Conservation (phyloP, 352 stramenopile genomes). For the Phytopythium aichiense region DNA sequence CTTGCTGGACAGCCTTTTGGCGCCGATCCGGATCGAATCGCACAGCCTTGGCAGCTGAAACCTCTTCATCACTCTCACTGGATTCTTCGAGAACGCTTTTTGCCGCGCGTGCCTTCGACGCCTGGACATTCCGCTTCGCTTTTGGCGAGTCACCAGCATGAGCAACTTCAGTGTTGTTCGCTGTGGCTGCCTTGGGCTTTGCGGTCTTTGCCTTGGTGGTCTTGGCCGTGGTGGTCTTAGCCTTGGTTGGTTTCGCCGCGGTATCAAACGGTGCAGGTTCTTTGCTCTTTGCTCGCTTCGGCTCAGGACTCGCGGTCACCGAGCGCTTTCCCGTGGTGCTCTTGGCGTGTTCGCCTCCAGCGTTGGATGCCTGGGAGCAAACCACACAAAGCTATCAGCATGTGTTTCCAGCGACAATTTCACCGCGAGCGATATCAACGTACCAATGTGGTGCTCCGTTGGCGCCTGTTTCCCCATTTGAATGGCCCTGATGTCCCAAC, state of each 20-base stretch:
- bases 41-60: constrained; percentile 14
- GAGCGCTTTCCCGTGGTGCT: constrained; percentile 15
- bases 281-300: constrained; percentile 26
- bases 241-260: constrained; percentile 5
- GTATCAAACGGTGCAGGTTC: constrained; percentile 1
- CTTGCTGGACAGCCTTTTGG: constrained; percentile 50
- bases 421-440: not conserved
- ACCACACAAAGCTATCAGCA: not conserved
- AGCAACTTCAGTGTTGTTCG: not conserved
- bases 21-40: constrained; percentile 25
- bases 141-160: not conserved
- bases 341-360: constrained; percentile 9
- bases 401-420: not conserved
- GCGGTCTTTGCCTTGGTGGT: not conserved
- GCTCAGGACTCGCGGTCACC: constrained; percentile 12
- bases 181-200: constrained; percentile 11
- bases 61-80: constrained; percentile 13
- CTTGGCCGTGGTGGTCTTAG: not conserved
- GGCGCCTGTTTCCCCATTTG: constrained; percentile 26
- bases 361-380: not conserved
- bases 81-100: constrained; percentile 10
- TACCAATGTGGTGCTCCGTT: not conserved
- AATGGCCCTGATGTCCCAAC: constrained; percentile 30
- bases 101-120: not conserved
- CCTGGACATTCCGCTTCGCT: too few species aligned